Evolutionary conservation across 2,329 filamentous ascomycete genomes (phyloP).

Genomic region (Arthrinium phaeospermum): DNA sequence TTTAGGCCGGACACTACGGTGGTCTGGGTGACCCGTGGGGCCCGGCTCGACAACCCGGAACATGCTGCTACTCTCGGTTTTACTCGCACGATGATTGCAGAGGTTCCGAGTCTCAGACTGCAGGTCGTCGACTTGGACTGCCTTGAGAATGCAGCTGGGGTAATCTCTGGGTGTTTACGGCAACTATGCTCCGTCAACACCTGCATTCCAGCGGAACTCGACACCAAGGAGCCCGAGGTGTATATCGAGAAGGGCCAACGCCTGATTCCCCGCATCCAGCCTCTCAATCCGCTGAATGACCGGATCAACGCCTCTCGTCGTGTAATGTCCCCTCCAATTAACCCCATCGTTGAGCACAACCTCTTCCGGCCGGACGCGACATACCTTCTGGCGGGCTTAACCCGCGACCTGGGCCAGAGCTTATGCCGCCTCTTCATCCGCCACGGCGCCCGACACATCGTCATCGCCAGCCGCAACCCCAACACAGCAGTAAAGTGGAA

Average conservation of each 20-base stretch:
- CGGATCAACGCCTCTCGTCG: conserved; percentile 46
- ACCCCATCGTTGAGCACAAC: conserved; percentile 30
- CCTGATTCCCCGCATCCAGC: conserved; percentile 46
- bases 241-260: conserved; percentile 41
- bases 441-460: conserved; percentile 46
- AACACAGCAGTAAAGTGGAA: conserved; percentile 39
- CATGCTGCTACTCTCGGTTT: conserved; percentile 39
- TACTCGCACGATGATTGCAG: conserved; percentile 37
- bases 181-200: conserved; percentile 21
- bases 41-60: conserved; percentile 31
- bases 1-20: conserved; percentile 31
- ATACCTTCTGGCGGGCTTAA: conserved; percentile 48
- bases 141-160: conserved; percentile 17
- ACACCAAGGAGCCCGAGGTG: conserved; percentile 45
- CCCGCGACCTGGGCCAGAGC: conserved; percentile 51
- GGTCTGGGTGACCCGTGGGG: conserved; percentile 35
- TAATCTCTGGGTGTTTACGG: conserved; percentile 30
- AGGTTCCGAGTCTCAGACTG: conserved; percentile 34
- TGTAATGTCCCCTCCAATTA: conserved; percentile 36
- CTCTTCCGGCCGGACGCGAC: conserved; percentile 42
- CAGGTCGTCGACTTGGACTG: conserved; percentile 37
- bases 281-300: conserved; percentile 45
- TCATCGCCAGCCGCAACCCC: conserved; percentile 48
- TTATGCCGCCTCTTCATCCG: conserved; percentile 45
- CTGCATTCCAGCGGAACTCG: conserved; percentile 28